Evolutionary conservation across 805 yeast genomes (phyloP).

Genomic region (Lipomyces sp.): DNA sequence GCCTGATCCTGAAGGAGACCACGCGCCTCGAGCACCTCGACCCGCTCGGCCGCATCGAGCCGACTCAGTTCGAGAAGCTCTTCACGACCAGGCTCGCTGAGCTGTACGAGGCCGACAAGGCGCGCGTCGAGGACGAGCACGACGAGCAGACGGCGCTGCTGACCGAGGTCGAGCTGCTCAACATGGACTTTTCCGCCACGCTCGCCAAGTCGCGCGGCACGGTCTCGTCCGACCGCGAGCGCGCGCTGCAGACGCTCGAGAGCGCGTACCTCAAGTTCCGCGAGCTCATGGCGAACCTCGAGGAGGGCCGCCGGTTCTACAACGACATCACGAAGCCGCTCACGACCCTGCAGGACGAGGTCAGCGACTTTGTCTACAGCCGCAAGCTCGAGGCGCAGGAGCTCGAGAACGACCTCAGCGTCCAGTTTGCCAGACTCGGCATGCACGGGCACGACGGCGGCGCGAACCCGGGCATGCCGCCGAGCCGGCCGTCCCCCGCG

Average conservation of each 20-base stretch:
- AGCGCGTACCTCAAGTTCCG: constrained; percentile 49
- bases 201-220: constrained; percentile 26
- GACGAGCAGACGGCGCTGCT: constrained; percentile 42
- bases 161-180: constrained; percentile 37
- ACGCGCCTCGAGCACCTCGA: constrained; percentile 20
- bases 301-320: constrained; percentile 71
- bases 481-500: too few relatives aligned
- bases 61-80: constrained; percentile 32
- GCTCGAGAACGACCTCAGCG: constrained; percentile 39
- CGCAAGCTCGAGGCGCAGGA: constrained; percentile 55
- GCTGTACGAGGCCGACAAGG: constrained; percentile 50
- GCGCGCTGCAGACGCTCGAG: constrained; percentile 52
- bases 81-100: constrained; percentile 36
- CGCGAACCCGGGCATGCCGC: too few relatives aligned
- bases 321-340: constrained; percentile 53
- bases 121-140: constrained; percentile 45
- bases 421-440: constrained; percentile 1
- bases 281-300: constrained; percentile 57
- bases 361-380: constrained; percentile 50
- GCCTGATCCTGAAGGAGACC: constrained; percentile 17
- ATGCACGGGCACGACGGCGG: background rate
- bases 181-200: constrained; percentile 28
- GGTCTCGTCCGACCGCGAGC: constrained; percentile 44
- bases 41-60: constrained; percentile 23
- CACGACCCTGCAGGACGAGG: constrained; percentile 45